Conservation (phyloP, 2,329 filamentous ascomycete genomes). For the Microascus cirrosus region DNA sequence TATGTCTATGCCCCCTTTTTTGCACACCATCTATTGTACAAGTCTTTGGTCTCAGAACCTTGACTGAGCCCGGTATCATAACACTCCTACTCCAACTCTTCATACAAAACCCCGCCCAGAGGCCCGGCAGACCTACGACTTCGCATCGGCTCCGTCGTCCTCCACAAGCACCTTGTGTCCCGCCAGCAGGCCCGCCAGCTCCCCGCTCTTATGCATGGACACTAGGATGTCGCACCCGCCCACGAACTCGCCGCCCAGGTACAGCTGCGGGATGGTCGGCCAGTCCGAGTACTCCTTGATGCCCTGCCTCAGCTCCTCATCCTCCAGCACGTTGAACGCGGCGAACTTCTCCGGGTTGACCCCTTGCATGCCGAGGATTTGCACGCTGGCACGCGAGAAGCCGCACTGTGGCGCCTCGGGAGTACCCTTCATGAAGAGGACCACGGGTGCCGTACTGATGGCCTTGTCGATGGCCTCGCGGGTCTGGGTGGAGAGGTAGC, state of each 20-base stretch:
- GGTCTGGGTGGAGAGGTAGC: slow-evolving; percentile 72
- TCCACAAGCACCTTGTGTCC: slow-evolving; percentile 75
- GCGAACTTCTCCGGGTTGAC: slow-evolving; percentile 93
- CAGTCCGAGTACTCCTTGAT: slow-evolving; percentile 99
- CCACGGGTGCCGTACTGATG: slow-evolving; percentile 76
- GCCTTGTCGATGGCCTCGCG: slow-evolving; percentile 81
- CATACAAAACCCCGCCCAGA: too few species aligned
- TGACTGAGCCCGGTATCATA: background rate
- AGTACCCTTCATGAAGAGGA: slow-evolving; percentile 98
- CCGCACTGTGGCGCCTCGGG: slow-evolving; percentile 94
- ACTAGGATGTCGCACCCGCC: slow-evolving; percentile 97
- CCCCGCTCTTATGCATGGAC: slow-evolving; percentile 93
- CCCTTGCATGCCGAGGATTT: slow-evolving; percentile 88
- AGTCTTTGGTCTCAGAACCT: background rate
- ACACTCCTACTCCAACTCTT: too few species aligned
- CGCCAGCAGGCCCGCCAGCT: slow-evolving; percentile 81
- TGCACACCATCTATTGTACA: slow-evolving; percentile 3
- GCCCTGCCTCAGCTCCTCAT: slow-evolving; percentile 72
- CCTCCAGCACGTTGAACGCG: slow-evolving; percentile 96
- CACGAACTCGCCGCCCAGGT: slow-evolving; percentile 90
- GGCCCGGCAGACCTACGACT: slow-evolving; percentile 7
- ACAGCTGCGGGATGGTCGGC: slow-evolving; percentile 96
- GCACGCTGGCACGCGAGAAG: slow-evolving; percentile 88
- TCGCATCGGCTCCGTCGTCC: slow-evolving; percentile 27
- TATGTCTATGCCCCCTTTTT: slow-evolving; percentile 1